A percentile compares a stretch with the other conserved stretches of the same genome.
Conservation (phyloP, 2,329 filamentous ascomycete species). For the Sporothrix brunneoviolacea region DNA sequence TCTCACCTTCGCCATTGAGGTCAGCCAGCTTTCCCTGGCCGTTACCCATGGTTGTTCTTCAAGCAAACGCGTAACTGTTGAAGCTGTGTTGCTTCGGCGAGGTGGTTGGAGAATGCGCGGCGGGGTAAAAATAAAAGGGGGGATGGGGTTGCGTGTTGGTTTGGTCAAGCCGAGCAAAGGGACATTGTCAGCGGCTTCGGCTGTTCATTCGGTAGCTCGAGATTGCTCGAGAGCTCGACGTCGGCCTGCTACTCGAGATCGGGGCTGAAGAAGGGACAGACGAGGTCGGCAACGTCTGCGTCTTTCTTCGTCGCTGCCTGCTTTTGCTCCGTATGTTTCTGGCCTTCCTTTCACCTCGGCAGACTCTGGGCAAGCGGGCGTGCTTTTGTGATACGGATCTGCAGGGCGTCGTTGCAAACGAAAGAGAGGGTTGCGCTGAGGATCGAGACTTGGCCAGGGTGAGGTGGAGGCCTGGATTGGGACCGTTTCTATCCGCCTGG, state of each 20-base stretch:
- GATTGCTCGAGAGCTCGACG: too few species aligned
- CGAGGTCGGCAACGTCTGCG: too few species aligned
- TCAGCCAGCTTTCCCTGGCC: slow-evolving; percentile 89
- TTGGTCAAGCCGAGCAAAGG: background rate
- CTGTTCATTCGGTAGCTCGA: background rate
- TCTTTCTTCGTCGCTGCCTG: too few species aligned
- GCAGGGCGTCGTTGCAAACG: slow-evolving; percentile 1
- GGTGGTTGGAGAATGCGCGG: background rate
- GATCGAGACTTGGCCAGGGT: too few species aligned
- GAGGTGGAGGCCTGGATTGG: too few species aligned
- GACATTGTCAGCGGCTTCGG: slow-evolving; percentile 1
- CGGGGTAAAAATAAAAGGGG: background rate
- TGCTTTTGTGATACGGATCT: slow-evolving; percentile 6
- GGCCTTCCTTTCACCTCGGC: too few species aligned
- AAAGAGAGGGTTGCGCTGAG: background rate
- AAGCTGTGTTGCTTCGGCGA: background rate
- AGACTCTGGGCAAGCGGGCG: too few species aligned
- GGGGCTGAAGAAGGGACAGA: background rate
- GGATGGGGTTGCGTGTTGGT: background rate
- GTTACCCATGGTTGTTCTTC: slow-evolving; percentile 66
- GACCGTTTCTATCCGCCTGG: slow-evolving; percentile 1
- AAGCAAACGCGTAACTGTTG: background rate
- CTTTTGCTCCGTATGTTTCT: too few species aligned
- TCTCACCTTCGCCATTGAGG: slow-evolving; percentile 84
- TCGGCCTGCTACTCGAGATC: background rate